Base-by-base conservation (phyloP, 2,329 filamentous ascomycete species). In the Scopulariopsis brevicaulis region DNA sequence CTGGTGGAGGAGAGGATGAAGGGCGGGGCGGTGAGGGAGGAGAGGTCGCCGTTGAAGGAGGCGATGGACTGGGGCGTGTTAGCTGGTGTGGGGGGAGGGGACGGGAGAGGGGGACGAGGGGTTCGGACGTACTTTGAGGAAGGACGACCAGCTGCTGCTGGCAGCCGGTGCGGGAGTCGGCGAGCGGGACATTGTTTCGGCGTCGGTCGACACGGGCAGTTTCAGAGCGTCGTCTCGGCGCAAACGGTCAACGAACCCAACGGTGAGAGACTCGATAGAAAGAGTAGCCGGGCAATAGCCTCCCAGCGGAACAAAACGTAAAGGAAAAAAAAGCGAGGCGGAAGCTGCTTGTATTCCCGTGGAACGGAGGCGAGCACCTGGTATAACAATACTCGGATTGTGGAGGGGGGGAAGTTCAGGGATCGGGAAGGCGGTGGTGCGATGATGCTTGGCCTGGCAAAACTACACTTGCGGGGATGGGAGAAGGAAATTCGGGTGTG, bases 1-100 rank as follows among this genome's bases (percentile, higher is more conserved):
- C 87, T 90, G 64, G 86, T 89, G 43, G 84, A 83, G 48, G 87
- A 90, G 58, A 93, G 83, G 64, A 93, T 90, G 67, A 92, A 93
- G 20, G 89, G 89, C 58, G 89, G 89, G 46, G 89, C 89, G 40
- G 89, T 92, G 66, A 93, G 75, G 60, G 87, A 90, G 37, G 88
- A 87, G 59, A 92, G 80, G 70, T 93, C 89, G 65, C 89, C 89
- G 67, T 87, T 89, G 76, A 92, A 93, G 4, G 86, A 89, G 57
- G 87, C 85, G 67, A 92, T 88, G 54, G 87, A 90, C 80, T 83
- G 62, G 7, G 28, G 35, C 3, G 12, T n/a, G 55, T 57, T n/a
- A 60, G 55, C 48, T 15, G 34, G 3, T 55, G 51, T n/a, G 3
- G 34, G 34, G 32, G 32, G 35, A 20, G 18, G n/a, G 34, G 32